Evolutionary conservation across 2,329 filamentous ascomycete genomes (phyloP).

Genomic region (Aquanectria penicillioides): DNA sequence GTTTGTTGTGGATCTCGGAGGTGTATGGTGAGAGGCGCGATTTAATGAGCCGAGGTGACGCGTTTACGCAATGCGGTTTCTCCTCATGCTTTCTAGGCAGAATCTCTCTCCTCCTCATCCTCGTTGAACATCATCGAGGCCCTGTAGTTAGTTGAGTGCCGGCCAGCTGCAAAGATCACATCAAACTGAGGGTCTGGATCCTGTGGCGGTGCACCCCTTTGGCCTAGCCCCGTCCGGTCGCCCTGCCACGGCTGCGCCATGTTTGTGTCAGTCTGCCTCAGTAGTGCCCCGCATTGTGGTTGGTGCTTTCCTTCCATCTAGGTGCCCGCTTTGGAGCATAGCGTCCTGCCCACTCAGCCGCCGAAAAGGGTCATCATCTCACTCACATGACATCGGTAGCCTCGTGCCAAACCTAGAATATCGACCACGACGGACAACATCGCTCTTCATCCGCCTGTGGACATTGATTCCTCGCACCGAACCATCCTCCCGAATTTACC

Average conservation of each 20-base stretch:
- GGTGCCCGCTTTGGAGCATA: constrained; percentile 1
- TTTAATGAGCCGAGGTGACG: too few species aligned
- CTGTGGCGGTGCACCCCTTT: constrained; percentile 13
- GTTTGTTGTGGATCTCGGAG: too few species aligned
- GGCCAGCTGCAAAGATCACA: too few species aligned
- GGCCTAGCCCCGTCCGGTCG: neutral
- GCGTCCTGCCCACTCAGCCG: constrained; percentile 3
- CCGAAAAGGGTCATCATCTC: constrained; percentile 6
- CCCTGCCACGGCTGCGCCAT: neutral
- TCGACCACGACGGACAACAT: neutral
- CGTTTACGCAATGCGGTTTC: too few species aligned
- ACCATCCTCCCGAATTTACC: too few species aligned
- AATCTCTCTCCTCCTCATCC: too few species aligned
- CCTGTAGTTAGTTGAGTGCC: too few species aligned
- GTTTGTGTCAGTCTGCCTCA: constrained; percentile 4
- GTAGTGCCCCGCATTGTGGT: constrained; percentile 22
- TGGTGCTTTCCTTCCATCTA: constrained; percentile 1
- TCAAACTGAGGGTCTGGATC: neutral
- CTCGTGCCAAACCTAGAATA: constrained; percentile 12
- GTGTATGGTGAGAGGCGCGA: too few species aligned
- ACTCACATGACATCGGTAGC: constrained; percentile 38
- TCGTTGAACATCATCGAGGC: too few species aligned
- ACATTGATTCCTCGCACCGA: too few species aligned
- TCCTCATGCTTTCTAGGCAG: too few species aligned
- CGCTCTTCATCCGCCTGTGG: too few species aligned